Conservation (phyloP, 306 rosid species). For the Crotalaria pallida region DNA sequence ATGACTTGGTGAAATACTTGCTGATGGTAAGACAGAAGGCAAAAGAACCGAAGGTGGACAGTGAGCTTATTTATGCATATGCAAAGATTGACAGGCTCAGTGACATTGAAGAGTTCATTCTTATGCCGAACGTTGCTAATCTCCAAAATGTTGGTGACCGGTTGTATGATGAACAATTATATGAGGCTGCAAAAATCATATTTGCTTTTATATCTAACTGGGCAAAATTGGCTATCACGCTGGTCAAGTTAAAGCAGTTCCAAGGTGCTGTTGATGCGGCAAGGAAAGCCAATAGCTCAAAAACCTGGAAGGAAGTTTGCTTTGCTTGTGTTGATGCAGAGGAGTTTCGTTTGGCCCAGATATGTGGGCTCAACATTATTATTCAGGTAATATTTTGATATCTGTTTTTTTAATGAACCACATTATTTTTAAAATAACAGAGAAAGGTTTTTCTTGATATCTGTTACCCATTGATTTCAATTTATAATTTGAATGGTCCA, state of each 20-base stretch:
- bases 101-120: slow-evolving; percentile 95
- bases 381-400: slow-evolving; percentile 60
- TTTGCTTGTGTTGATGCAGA: slow-evolving; percentile 99
- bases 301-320: slow-evolving; percentile 99
- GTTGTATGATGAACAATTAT: slow-evolving; percentile 84
- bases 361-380: slow-evolving; percentile 97
- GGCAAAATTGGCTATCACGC: slow-evolving; percentile 96
- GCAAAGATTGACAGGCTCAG: slow-evolving; percentile 94
- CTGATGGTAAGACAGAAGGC: slow-evolving; percentile 94
- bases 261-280: slow-evolving; percentile 99
- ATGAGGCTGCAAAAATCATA: slow-evolving; percentile 97
- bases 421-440: not conserved
- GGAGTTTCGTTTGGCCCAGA: slow-evolving; percentile 98
- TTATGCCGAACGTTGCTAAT: slow-evolving; percentile 98
- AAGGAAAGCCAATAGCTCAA: slow-evolving; percentile 96
- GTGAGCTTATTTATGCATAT: slow-evolving; percentile 96
- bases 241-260: slow-evolving; percentile 85
- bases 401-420: slow-evolving; percentile 6
- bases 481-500: slow-evolving; percentile 1
- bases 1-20: slow-evolving; percentile 91
- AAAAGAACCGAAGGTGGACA: slow-evolving; percentile 94
- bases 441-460: slow-evolving; percentile 2
- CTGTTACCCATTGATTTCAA: not conserved
- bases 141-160: slow-evolving; percentile 95
- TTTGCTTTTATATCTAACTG: slow-evolving; percentile 95